Evolutionary conservation across 2,329 filamentous ascomycete species (phyloP).

Genomic region (Trichoderma aggressivum): DNA sequence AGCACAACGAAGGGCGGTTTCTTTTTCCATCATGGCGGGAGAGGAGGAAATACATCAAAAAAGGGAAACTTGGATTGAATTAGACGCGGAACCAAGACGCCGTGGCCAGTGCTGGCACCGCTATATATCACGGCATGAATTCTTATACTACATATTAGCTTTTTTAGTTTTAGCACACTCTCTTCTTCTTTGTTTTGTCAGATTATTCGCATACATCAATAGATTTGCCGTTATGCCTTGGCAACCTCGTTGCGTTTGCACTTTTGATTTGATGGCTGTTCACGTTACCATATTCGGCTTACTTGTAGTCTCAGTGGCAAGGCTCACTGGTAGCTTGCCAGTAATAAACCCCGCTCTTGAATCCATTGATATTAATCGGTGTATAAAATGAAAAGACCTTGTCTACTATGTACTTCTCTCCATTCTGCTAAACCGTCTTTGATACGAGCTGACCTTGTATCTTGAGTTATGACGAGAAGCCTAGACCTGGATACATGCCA

Average conservation of each 20-base stretch:
- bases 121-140: background rate
- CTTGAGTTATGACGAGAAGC: background rate
- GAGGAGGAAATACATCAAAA: conserved; percentile 5
- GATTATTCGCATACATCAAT: background rate
- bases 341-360: background rate
- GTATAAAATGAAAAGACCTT: background rate
- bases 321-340: background rate
- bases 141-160: conserved; percentile 7
- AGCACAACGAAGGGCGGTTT: conserved; percentile 9
- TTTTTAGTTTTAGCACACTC: background rate
- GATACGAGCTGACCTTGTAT: background rate
- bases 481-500: background rate
- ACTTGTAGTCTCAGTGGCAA: background rate
- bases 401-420: background rate
- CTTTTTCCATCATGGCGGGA: background rate
- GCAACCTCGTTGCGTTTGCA: background rate
- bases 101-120: conserved; percentile 3
- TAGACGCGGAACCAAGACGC: background rate
- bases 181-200: background rate
- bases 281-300: background rate
- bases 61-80: conserved; percentile 1
- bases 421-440: background rate
- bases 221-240: conserved; percentile 6
- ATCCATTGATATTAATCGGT: background rate
- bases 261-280: background rate